phyloP scores from a whole-genome alignment of 208 protist species.

The Leishmania martiniquensis region DNA sequence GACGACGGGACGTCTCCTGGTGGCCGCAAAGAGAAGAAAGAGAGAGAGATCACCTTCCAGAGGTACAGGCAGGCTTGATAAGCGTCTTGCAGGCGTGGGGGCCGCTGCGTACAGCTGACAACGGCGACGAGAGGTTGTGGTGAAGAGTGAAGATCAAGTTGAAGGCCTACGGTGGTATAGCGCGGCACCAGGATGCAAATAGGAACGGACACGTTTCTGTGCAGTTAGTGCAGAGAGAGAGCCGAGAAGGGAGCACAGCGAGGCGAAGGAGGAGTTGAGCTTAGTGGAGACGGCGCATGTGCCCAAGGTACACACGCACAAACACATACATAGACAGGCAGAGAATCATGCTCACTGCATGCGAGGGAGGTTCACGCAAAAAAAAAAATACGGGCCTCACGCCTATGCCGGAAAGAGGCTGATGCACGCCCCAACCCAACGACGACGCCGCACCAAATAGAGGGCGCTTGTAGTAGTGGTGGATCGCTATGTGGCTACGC shows the following conservation, averaged over 20 bases:
- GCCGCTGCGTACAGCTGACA: neutral
- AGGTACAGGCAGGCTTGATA: neutral
- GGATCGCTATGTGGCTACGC: too few relatives aligned
- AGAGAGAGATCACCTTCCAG: neutral
- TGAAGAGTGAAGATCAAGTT: neutral
- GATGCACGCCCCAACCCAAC: too few relatives aligned
- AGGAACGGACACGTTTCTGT: neutral
- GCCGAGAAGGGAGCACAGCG: neutral
- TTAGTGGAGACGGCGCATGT: neutral
- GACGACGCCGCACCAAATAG: too few relatives aligned
- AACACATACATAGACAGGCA: neutral
- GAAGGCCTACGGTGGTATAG: neutral
- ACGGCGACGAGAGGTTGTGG: neutral
- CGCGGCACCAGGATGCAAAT: neutral
- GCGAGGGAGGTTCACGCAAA: neutral
- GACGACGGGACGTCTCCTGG: neutral
- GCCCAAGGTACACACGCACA: neutral
- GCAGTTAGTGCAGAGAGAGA: too few relatives aligned
- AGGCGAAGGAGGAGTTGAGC: neutral
- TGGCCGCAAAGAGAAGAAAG: neutral
- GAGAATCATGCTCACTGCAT: neutral
- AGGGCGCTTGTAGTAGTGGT: too few relatives aligned
- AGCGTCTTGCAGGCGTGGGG: neutral
- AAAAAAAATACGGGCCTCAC: neutral
- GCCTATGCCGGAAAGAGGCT: neutral